Evolutionary conservation across 495 filamentous ascomycete genomes (phyloP).

Genomic region (Penicillium paxilli): DNA sequence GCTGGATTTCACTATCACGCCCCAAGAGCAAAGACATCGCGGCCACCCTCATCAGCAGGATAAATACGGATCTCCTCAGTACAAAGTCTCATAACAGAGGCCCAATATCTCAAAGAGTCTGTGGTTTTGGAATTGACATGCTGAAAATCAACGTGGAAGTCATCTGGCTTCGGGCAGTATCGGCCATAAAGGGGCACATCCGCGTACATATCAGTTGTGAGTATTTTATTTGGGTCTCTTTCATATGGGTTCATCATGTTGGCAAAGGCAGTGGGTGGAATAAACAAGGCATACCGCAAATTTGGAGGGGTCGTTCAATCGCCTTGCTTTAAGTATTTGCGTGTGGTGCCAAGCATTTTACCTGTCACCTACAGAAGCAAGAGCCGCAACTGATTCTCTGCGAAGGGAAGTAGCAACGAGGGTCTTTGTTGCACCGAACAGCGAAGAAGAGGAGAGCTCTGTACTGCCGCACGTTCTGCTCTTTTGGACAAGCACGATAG

Average conservation of each 20-base stretch:
- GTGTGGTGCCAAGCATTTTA: too few relatives aligned
- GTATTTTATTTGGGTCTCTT: conserved; percentile 35
- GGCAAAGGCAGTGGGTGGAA: too few relatives aligned
- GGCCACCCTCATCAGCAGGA: conserved; percentile 32
- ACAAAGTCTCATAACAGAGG: conserved; percentile 33
- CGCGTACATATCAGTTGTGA: conserved; percentile 30
- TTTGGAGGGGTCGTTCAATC: too few relatives aligned
- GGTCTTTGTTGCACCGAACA: too few relatives aligned
- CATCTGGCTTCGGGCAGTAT: conserved; percentile 30
- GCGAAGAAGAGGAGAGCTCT: too few relatives aligned
- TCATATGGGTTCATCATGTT: conserved; percentile 30
- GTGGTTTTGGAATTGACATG: conserved; percentile 31
- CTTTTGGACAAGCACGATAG: too few relatives aligned
- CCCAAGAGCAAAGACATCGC: conserved; percentile 48
- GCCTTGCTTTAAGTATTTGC: too few relatives aligned
- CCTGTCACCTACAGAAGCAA: too few relatives aligned
- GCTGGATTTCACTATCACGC: conserved; percentile 46
- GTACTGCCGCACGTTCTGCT: too few relatives aligned
- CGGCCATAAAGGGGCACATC: conserved; percentile 39
- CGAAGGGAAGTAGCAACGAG: too few relatives aligned
- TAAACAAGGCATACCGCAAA: too few relatives aligned
- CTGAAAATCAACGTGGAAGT: conserved; percentile 31
- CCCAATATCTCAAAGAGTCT: conserved; percentile 39
- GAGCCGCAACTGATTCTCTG: too few relatives aligned
- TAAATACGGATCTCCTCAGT: conserved; percentile 33